phyloP scores from a whole-genome alignment of 768 basidiomycete species.

The Lentinula guzmanii region DNA sequence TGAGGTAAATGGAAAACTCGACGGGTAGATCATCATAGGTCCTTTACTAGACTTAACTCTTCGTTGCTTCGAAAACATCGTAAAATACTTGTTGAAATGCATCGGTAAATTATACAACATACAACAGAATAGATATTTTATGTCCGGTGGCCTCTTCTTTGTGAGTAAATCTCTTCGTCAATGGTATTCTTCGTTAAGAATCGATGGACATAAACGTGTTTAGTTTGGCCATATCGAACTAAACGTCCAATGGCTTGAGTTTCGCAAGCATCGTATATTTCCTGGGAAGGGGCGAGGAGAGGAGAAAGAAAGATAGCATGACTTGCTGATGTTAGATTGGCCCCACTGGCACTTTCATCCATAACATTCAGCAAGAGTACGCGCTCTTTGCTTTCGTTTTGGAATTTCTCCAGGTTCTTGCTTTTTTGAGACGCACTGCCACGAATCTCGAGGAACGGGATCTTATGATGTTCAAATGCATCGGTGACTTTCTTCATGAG shows the following conservation, averaged over 20 bases:
- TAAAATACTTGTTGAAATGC: too few relatives aligned
- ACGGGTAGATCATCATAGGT: too few relatives aligned
- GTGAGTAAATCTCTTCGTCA: slow-evolving; percentile 76
- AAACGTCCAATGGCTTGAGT: slow-evolving; percentile 82
- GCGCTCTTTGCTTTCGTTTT: slow-evolving; percentile 68
- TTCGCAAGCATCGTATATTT: slow-evolving; percentile 80
- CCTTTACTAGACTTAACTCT: too few relatives aligned
- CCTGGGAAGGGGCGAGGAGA: slow-evolving; percentile 72
- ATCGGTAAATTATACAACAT: not conserved
- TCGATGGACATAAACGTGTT: slow-evolving; percentile 75
- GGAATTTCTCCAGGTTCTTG: slow-evolving; percentile 82
- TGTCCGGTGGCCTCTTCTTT: slow-evolving; percentile 23
- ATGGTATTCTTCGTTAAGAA: slow-evolving; percentile 86
- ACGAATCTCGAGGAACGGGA: slow-evolving; percentile 76
- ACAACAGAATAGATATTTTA: not conserved
- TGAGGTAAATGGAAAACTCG: not conserved
- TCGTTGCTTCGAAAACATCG: too few relatives aligned
- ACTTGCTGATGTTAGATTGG: slow-evolving; percentile 89
- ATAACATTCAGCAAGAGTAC: slow-evolving; percentile 88
- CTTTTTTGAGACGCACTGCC: slow-evolving; percentile 74
- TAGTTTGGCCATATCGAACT: slow-evolving; percentile 78
- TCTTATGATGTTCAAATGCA: slow-evolving; percentile 64
- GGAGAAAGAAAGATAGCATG: slow-evolving; percentile 95
- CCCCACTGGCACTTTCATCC: slow-evolving; percentile 93
- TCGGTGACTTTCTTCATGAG: slow-evolving; percentile 88